Base-by-base conservation (phyloP, 208 protist genomes). In the Leishmania guyanensis region DNA sequence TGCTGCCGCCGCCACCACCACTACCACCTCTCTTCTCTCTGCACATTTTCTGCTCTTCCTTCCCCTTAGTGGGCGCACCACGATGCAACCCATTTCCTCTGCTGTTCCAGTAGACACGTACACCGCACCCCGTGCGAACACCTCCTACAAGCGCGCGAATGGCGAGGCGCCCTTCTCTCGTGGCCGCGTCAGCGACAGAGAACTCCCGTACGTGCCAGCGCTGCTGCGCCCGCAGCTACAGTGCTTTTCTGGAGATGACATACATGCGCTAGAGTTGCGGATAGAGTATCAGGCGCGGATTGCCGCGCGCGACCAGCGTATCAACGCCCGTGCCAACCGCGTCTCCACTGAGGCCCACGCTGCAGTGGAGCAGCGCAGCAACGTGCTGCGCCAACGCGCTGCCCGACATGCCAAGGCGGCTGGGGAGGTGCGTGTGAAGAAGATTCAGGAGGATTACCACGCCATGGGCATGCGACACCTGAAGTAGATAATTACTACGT, bases 181-280 rank as follows among this genome's bases (percentile, higher is more conserved):
- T 65, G 46, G 46, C 26, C 51, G 39, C 54, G 73, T 12, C 14
- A 56, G 10, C 58, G 48, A 65, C 43, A 54, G 50, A 3, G 43
- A 73, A 22, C 68, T 54, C 3, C 60, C 85, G 43, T 43, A 16
- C n/a, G 64, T 93, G 56, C 88, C 89, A 10, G 89, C 91, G 29
- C 51, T 83, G 50, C 48, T 94, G 51, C 87, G 88, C 33, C 81
- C 86, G 0, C 89, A 94, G 81, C 85, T 94, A 53, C 64, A 82
- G 36, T 71, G 76, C n/a, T 50, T 92, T 17, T 60, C 53, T 22
- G 83, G 84, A 22, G 81, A 86, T 8, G 79, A 91, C 76, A 39
- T 94, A 39, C 79, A 75, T 29, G 75, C 76, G 6, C 72, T 94
- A 16, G 89, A 94, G 66, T 81, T 80, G 2, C 89, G 90, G 1